Percentiles rank a stretch among this genome's conserved stretches.
These are phyloP conservation scores for Alternaria ventricosa DNA, from an alignment of 2,329 filamentous ascomycete genomes.

Conservation along the genomic window DNA sequence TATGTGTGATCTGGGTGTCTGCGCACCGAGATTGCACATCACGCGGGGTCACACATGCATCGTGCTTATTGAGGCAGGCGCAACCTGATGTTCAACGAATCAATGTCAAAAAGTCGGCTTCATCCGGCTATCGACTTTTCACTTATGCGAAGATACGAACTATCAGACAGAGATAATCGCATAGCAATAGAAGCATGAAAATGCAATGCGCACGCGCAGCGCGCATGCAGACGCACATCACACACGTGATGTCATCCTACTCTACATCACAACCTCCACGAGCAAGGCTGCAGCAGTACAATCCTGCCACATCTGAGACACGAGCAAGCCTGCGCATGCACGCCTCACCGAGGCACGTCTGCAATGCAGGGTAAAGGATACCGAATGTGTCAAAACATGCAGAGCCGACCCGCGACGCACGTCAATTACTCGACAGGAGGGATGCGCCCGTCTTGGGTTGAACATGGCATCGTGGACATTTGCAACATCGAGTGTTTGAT, in stretches of 20 bases:
- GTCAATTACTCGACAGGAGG: conserved; percentile 23
- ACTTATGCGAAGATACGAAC: background rate
- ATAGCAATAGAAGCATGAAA: background rate
- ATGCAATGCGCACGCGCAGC: background rate
- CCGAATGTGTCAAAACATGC: conserved; percentile 8
- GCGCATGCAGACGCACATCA: background rate
- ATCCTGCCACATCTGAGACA: conserved; percentile 4
- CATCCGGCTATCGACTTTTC: background rate
- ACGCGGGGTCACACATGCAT: background rate
- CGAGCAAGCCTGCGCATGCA: conserved; percentile 9
- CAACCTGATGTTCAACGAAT: background rate
- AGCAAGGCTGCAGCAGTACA: background rate
- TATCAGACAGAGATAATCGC: background rate
- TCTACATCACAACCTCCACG: background rate
- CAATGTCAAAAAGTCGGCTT: background rate
- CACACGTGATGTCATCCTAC: background rate
- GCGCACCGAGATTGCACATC: background rate
- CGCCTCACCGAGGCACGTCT: conserved; percentile 2
- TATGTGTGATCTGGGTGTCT: background rate
- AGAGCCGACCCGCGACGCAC: conserved; percentile 17
- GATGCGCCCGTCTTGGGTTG: background rate
- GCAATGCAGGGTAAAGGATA: conserved; percentile 13
- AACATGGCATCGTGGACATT: background rate
- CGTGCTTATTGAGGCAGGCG: background rate
- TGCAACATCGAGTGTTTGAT: conserved; percentile 7